These are phyloP conservation scores for Phylloporus scabripes DNA, from an alignment of 768 basidiomycete genomes.

Conservation along the genomic window DNA sequence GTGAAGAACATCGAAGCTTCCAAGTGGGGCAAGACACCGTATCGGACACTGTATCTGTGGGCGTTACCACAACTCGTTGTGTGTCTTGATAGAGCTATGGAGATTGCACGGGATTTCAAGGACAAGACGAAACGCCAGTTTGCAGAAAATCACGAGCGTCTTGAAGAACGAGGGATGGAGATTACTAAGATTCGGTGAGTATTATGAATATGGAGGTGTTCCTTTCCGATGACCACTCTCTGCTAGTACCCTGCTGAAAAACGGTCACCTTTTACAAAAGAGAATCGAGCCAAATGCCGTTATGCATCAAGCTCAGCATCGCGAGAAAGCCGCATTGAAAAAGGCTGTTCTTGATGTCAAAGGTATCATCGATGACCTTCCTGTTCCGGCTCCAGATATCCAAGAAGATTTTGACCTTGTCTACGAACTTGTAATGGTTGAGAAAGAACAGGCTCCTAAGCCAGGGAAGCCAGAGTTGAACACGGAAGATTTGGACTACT, in stretches of 20 bases:
- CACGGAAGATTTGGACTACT: constrained; percentile 18
- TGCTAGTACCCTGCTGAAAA: constrained; percentile 26
- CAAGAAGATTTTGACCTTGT: constrained; percentile 26
- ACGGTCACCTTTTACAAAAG: constrained; percentile 24
- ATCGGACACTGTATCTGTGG: constrained; percentile 34
- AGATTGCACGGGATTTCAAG: constrained; percentile 27
- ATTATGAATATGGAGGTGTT: neutral
- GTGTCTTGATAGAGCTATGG: constrained; percentile 34
- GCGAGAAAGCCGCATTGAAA: constrained; percentile 26
- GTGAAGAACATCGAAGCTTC: constrained; percentile 22
- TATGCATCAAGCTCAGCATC: constrained; percentile 20
- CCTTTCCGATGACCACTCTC: neutral
- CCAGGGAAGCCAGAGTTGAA: constrained; percentile 22
- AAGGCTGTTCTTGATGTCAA: constrained; percentile 24
- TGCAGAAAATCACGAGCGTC: constrained; percentile 28
- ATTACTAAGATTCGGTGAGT: constrained; percentile 33
- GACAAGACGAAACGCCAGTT: constrained; percentile 28
- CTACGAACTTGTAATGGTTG: constrained; percentile 31
- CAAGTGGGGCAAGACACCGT: constrained; percentile 28
- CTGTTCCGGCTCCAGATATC: constrained; percentile 16
- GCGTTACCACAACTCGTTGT: constrained; percentile 38
- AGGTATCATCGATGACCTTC: constrained; percentile 25
- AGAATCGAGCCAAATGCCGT: constrained; percentile 28
- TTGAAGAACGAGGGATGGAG: constrained; percentile 31
- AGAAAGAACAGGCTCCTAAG: constrained; percentile 2